Percentiles rank a stretch among this genome's conserved stretches.
Conservation (phyloP, 805 yeast species). For the Wickerhamiella dianesei region DNA sequence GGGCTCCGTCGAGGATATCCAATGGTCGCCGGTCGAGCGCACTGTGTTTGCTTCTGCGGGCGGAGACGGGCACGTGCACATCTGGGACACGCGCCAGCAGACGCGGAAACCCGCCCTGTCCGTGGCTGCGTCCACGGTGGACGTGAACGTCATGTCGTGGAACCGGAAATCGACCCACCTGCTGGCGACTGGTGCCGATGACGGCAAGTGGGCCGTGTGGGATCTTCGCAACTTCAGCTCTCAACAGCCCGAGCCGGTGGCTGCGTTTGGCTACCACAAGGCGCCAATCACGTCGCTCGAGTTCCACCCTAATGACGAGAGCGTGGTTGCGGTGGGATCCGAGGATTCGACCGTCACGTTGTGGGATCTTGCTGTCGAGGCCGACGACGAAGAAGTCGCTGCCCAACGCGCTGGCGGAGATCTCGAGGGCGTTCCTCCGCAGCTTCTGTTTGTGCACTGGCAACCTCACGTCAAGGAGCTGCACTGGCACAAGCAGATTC, state of each 20-base stretch:
- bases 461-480: constrained; percentile 95
- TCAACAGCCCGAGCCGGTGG: constrained; percentile 64
- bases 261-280: constrained; percentile 89
- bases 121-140: constrained; percentile 64
- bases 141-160: constrained; percentile 95
- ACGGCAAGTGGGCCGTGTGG: constrained; percentile 97
- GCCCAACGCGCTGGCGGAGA: constrained; percentile 64
- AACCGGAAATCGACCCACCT: constrained; percentile 73
- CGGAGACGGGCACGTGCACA: constrained; percentile 76
- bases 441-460: constrained; percentile 93
- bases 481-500: constrained; percentile 94
- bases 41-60: constrained; percentile 96
- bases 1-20: constrained; percentile 77
- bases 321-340: constrained; percentile 87
- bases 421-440: constrained; percentile 85
- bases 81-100: constrained; percentile 94
- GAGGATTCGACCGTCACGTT: constrained; percentile 94
- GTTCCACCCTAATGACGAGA: constrained; percentile 91
- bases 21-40: constrained; percentile 85
- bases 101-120: constrained; percentile 83
- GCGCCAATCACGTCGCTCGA: constrained; percentile 85
- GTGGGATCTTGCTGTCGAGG: constrained; percentile 98
- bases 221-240: constrained; percentile 67
- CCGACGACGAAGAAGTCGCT: constrained; percentile 92
- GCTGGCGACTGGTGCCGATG: constrained; percentile 93